Evolutionary conservation across 208 protist species (phyloP).

Genomic region (Leptomonas seymouri): DNA sequence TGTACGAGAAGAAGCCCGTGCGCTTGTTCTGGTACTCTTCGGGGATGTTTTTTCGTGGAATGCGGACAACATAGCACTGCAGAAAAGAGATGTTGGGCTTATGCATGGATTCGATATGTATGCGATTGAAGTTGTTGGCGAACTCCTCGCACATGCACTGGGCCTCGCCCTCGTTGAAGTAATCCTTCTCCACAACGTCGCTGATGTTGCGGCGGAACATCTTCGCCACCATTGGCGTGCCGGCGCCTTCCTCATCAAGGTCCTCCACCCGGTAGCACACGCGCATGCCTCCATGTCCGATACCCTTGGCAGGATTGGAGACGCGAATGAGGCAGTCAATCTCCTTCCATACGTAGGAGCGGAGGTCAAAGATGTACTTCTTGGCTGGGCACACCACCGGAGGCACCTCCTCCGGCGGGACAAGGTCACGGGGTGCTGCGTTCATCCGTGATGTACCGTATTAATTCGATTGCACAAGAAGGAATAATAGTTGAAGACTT

Average conservation of each 20-base stretch:
- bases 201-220: slow-evolving; percentile 77
- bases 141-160: slow-evolving; percentile 90
- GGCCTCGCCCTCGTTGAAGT: slow-evolving; percentile 86
- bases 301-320: slow-evolving; percentile 41
- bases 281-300: slow-evolving; percentile 82
- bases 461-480: neutral
- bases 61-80: slow-evolving; percentile 84
- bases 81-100: slow-evolving; percentile 87
- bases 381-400: slow-evolving; percentile 57
- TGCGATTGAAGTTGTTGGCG: slow-evolving; percentile 82
- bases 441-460: slow-evolving; percentile 7
- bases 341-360: slow-evolving; percentile 63
- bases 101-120: slow-evolving; percentile 36
- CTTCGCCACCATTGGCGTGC: slow-evolving; percentile 82
- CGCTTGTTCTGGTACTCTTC: slow-evolving; percentile 42
- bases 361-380: slow-evolving; percentile 80
- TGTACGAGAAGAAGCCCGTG: slow-evolving; percentile 77
- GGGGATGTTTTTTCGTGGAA: slow-evolving; percentile 60
- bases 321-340: slow-evolving; percentile 63
- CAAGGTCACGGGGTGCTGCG: neutral
- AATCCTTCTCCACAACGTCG: slow-evolving; percentile 81
- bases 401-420: slow-evolving; percentile 20
- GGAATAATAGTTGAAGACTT: neutral
- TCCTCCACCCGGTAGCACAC: slow-evolving; percentile 88
- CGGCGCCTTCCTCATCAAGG: slow-evolving; percentile 65